Base-by-base conservation (phyloP, 176 grass and related monocot species). In the Pharus latifolius region DNA sequence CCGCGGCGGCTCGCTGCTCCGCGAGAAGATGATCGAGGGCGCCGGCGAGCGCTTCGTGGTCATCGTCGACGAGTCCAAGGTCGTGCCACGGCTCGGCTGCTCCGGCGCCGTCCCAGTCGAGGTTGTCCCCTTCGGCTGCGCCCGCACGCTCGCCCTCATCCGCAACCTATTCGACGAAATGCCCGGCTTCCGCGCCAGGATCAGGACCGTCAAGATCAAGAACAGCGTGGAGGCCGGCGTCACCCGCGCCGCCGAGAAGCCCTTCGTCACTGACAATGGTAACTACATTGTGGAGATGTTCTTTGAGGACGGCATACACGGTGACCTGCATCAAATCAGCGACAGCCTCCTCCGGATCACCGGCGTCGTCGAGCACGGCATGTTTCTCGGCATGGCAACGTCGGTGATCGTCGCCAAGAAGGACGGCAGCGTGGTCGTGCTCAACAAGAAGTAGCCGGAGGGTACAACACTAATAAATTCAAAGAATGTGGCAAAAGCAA, bases 1-100 rank as follows among this genome's bases (percentile, higher is more conserved):
- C 29, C 81, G 89, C 25, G 89, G 89, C 37, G 89, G 89, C 24
- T 92, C 89, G 15, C 85, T 92, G 1, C 85, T 92, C 37, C 72
- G 89, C 4, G 85, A 92, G 78, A 92, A 92, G 79, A 92, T 92
- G 89, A 84, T 92, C 34, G 89, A 92, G 78, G 77, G 78, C 16
- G 78, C 89, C 0, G 83, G 89, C 1, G 38, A 10, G 0, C 18
- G 65, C 17, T 92, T 92, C 60, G 81, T 92, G 26, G 89, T 92
- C 51, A 92, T 92, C 73, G 85, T 92, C 28, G 89, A 92, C 53
- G 89, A 92, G 62, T 79, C 89, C 17, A 92, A 92, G 82, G 65
- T 92, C 56, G 89, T 92, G 5, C 72, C 78, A 2, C 28, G 89
- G 10, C 84, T 92, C 27, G 89, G 85, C 0, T 75, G 66, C 49